Base-by-base conservation (phyloP, 306 rosid genomes). In the Carpinus viminea region DNA sequence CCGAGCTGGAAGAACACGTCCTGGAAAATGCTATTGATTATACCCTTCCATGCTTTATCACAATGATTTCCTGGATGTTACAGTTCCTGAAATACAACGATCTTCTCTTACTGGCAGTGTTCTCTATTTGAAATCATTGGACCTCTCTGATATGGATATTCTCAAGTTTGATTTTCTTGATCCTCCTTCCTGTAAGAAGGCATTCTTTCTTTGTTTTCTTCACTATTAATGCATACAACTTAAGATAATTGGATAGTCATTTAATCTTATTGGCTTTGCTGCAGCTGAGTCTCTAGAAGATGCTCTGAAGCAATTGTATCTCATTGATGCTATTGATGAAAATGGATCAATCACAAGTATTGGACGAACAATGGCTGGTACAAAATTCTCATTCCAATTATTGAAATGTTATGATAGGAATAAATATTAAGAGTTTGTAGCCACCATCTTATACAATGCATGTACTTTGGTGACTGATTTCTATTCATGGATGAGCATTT, bases 331-430 rank as follows among this genome's bases (percentile, higher is more conserved):
- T 57, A 91, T 95, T 85, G 96, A 92, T 87, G 97, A 90, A 86
- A 75, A 86, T 80, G 98, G 98, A 75, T 76, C 80, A 48, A 86
- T 95, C 87, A 91, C 98, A 66, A 90, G 89, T 72, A 69, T 89
- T 83, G 98, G 98, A 74, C 88, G 68, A 78, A 91, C 91, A 76
- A 95, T 95, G 98, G 98, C 98, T 72, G 98, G 98, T 95, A 88
- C 75, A 50, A 59, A 16, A 80, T 80, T 85, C 82, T 76, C 66
- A 72, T 61, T 78, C 83, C 57, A 54, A 38, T 50, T 76, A 64
- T 76, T 74, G 76, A 48, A 47, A 31, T 76, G n/a, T 73, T 54
- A 8, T 47, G 31, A 11, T 68, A 15, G 16, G 59, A 65, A 61
- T 78, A 47, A 70, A 59, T 66, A 12, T 70, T 28, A 66, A 66